Evolutionary conservation across 1,139 yeast species (phyloP), one percentile per base, ranked within the genome.

Genomic region (Zygosaccharomyces sapae): DNA sequence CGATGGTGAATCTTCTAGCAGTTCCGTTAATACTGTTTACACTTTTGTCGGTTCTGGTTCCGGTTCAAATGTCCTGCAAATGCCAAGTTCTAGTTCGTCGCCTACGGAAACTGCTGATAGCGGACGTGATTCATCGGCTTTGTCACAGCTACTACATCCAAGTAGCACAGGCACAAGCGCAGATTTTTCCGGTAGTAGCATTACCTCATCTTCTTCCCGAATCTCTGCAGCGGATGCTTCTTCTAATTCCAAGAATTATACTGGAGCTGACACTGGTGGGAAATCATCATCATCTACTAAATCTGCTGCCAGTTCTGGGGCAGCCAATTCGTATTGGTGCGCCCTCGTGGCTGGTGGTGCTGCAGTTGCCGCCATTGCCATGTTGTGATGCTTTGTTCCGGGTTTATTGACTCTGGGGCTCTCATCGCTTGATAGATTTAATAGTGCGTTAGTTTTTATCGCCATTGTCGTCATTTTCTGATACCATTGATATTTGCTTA

Each of bases 321-420:
- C 47, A 13, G 56, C 52, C 2, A 49, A 51, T 7, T 7, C 36
- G 31, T n/a, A 10, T 51, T 18, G 46, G 42, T 27, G 22, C 43
- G 29, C 53, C 56, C 40, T 48, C n/a, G 41, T 47, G 29, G 53
- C 55, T 19, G 51, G 49, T 5, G 54, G 54, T 18, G 18, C 46
- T n/a, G 29, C 52, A 20, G 52, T 53, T 9, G 55, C 50, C 3
- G 25, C 46, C 5, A 12, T 49, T 24, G 56, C 56, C 6, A 30
- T 54, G 29, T 36, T 54, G 24, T 49, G 24, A 38, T 31, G 13
- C 7, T 22, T 22, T 31, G 8, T 3, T 31, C 18, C 25, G 8
- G 9, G 3, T 9, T 31, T 12, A 3, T 16, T 27, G 20, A 29
- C 16, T 22, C 34, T 27, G 33, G 25, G 4, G 18, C 2, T 5